Evolutionary conservation across 805 yeast species (phyloP).

Genomic region (Nakazawaea pomicola): DNA sequence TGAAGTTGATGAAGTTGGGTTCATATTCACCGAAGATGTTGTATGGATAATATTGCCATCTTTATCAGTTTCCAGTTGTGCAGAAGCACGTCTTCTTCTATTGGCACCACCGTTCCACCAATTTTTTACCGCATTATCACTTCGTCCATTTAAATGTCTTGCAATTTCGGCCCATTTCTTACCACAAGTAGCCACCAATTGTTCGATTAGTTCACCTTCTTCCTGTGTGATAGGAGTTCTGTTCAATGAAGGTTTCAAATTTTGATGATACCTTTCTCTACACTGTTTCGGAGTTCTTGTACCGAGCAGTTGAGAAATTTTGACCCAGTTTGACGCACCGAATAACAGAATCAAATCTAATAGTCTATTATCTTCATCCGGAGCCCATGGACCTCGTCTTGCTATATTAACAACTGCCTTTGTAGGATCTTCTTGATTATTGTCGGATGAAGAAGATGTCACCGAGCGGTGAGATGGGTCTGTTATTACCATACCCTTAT

Average conservation of each 20-base stretch:
- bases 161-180: conserved; percentile 94
- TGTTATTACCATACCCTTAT: no score
- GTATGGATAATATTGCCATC: background rate
- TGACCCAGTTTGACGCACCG: conserved; percentile 88
- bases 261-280: conserved; percentile 87
- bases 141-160: conserved; percentile 77
- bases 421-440: background rate
- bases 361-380: conserved; percentile 72
- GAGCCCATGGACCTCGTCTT: conserved; percentile 86
- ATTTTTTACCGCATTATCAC: conserved; percentile 88
- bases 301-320: conserved; percentile 66
- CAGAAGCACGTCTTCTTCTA: conserved; percentile 57
- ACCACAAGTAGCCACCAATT: conserved; percentile 72
- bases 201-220: conserved; percentile 79
- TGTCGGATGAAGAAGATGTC: no score
- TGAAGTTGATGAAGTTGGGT: no score
- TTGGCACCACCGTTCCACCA: conserved; percentile 98
- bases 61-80: conserved; percentile 18
- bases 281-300: conserved; percentile 89
- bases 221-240: conserved; percentile 79
- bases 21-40: no score
- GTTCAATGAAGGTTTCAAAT: conserved; percentile 78
- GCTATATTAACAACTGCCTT: conserved; percentile 8
- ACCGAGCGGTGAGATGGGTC: no score
- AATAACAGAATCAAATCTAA: conserved; percentile 62